Base-by-base conservation (phyloP, 495 filamentous ascomycete species). In the Hamigera avellanea region DNA sequence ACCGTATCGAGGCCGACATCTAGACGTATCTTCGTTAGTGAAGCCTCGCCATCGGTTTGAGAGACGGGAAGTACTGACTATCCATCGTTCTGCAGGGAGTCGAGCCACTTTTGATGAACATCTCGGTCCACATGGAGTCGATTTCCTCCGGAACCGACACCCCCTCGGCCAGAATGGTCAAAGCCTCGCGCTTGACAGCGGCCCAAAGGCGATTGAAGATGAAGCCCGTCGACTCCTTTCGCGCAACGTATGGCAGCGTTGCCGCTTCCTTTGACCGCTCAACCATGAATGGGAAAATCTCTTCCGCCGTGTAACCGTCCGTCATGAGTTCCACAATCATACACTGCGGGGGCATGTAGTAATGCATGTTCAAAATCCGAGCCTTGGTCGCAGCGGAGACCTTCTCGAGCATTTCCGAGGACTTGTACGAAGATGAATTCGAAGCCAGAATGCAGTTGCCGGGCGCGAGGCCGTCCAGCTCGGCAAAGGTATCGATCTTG, bases 181-280 rank as follows among this genome's bases (percentile, higher is more conserved):
- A 37, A 12, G 57, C 59, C 40, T 75, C 72, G 3, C 70, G 59
- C 45, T 77, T 73, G 39, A 75, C 53, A 4, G 70, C 70, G 0
- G 68, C 72, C 71, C 71, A 78, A 14, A 78, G 56, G 0, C 73
- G 67, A 35, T 75, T 74, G 49, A 73, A 68, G 14, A 78, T 62
- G 43, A 76, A 68, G 4, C 73, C 73, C 3, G 66, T 71, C 4
- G 64, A 68, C 40, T 78, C 69, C 28, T 52, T 50, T 23, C 54
- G 49, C 2, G 69, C 44, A 36, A 50, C 45, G 47, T 60, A 25
- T 36, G 69, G 68, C n/a, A 26, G 36, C n/a, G 66, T 39, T 0
- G 58, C 74, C 28, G 66, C 58, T 25, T 64, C 59, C 8, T 47
- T 41, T 52, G 67, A 57, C 6, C 61, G 42, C 14, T 47, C 41